These are phyloP conservation scores for Candida koratica DNA, from an alignment of 805 yeast species.

Conservation along the genomic window DNA sequence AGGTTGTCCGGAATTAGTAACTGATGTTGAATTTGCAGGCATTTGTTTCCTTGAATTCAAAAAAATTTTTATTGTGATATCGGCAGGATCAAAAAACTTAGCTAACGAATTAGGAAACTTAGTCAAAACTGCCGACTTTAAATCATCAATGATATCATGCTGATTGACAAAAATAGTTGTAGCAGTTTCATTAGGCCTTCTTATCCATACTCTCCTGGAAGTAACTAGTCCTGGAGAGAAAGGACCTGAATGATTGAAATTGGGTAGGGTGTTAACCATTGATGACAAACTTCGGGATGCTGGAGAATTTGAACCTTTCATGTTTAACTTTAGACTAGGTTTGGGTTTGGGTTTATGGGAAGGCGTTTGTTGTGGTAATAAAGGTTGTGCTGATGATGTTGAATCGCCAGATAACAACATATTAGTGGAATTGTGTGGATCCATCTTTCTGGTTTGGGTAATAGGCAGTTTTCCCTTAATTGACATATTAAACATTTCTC, in stretches of 20 bases:
- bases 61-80: slow-evolving; percentile 43
- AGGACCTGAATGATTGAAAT: slow-evolving; percentile 14
- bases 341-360: slow-evolving; percentile 10
- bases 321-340: slow-evolving; percentile 15
- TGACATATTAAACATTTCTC: neutral
- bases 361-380: slow-evolving; percentile 1
- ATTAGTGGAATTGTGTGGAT: neutral
- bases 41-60: slow-evolving; percentile 14
- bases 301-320: slow-evolving; percentile 12
- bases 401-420: neutral
- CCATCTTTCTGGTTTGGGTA: neutral
- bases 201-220: slow-evolving; percentile 53
- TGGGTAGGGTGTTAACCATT: slow-evolving; percentile 12
- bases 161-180: slow-evolving; percentile 64
- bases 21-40: slow-evolving; percentile 12
- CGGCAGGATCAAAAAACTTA: slow-evolving; percentile 63
- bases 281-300: slow-evolving; percentile 10
- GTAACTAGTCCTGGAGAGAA: slow-evolving; percentile 16
- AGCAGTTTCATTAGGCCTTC: slow-evolving; percentile 49
- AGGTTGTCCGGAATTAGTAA: slow-evolving; percentile 6
- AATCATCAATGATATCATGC: slow-evolving; percentile 73
- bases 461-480: slow-evolving; percentile 4
- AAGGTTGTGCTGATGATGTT: slow-evolving; percentile 2
- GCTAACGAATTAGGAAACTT: slow-evolving; percentile 70
- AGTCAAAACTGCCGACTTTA: slow-evolving; percentile 58